Base-by-base conservation (phyloP, 108 stramenopile species). In the Mayamaea pseudoterrestris region DNA sequence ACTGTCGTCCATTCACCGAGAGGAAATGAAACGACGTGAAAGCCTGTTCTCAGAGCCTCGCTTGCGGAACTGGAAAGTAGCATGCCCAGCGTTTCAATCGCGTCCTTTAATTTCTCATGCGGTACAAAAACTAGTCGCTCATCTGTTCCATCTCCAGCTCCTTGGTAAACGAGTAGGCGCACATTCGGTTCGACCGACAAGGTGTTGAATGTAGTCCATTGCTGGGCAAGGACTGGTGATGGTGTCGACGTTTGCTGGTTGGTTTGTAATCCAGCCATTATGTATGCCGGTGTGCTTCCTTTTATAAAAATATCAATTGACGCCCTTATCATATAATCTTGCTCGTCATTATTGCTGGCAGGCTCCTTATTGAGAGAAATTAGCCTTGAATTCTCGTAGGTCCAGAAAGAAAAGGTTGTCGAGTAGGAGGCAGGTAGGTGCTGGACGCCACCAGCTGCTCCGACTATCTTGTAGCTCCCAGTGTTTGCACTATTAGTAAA, bases 1-100 rank as follows among this genome's bases (percentile, higher is more conserved):
- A 11, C 32, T 44, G 4, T 44, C 20, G 44, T 44, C 47, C 44
- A 44, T 6, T 24, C 23, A 23, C 14, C n/a, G 8, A 48, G 14
- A 13, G 47, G 47, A 2, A 48, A n/a, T 14, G 47, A 30, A 32
- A 48, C 30, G 21, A 48, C 32, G 22, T 48, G 47, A 48, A 48
- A 48, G 3, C 47, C 47, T 4, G 17, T 3, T n/a, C 17, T 17
- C 16, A 48, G 47, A 14, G 30, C n/a, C 4, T 48, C 47, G 27
- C 17, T 29, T 2, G 7, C n/a, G 14, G 14, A 11, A 16, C 30
- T 20, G 44, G 44, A 22, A 17, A 48, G 31, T 2, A 21, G 2
- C 2, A 48, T 17, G n/a, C 47, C 47, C 7, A 48, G 32, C 32
- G 16, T n/a, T 28, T 48, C 27, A 6, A 48, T 5, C 5, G 47